Evolutionary conservation across 495 filamentous ascomycete species (phyloP).

Genomic region (Letharia columbiana): DNA sequence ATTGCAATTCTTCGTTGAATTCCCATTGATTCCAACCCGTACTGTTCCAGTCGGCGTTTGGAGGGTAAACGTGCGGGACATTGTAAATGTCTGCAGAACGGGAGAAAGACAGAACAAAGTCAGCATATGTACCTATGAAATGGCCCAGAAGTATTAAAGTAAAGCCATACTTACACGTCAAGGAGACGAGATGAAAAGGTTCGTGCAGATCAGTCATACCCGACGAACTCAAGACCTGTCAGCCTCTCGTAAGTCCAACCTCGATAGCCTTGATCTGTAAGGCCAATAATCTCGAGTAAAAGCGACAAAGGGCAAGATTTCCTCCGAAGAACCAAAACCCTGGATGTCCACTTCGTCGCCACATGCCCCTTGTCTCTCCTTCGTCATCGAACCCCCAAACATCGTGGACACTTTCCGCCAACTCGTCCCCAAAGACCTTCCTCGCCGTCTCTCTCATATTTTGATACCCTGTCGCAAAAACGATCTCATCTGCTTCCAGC

Average conservation of each 20-base stretch:
- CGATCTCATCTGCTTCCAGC: conserved; percentile 67
- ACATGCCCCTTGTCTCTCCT: conserved; percentile 65
- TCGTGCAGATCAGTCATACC: no score
- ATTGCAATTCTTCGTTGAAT: no score
- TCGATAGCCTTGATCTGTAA: conserved; percentile 66
- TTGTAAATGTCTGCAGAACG: no score
- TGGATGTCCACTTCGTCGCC: conserved; percentile 58
- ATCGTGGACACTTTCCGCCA: conserved; percentile 50
- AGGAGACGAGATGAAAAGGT: no score
- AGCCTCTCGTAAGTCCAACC: conserved; percentile 32
- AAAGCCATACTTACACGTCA: no score
- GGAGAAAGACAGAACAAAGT: no score
- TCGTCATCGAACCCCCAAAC: conserved; percentile 78
- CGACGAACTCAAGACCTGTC: background rate
- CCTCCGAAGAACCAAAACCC: conserved; percentile 82
- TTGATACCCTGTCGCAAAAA: conserved; percentile 74
- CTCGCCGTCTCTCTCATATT: conserved; percentile 61
- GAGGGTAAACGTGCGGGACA: no score
- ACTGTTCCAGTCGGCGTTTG: no score
- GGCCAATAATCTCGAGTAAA: conserved; percentile 60
- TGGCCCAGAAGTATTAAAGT: no score
- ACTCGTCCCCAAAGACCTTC: conserved; percentile 59
- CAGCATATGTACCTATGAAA: no score
- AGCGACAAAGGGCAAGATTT: conserved; percentile 64
- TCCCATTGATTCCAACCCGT: no score